Conservation (phyloP, 192 early-diverging fungal genomes). For the Dissophora ornata region DNA sequence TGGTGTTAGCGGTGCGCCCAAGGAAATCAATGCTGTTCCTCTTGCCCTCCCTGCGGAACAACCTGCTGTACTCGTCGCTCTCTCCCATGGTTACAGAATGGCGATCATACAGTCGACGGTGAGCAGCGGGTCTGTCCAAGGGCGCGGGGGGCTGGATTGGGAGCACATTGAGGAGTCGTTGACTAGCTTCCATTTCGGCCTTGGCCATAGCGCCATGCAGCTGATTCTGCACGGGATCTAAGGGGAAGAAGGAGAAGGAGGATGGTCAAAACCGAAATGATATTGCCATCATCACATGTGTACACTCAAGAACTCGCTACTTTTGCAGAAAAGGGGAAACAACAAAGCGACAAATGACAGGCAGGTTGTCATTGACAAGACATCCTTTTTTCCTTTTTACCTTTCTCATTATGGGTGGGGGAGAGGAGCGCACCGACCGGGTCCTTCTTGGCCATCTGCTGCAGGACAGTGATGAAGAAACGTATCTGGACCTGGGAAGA, state of each 20-base stretch:
- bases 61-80: constrained; percentile 57
- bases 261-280: too few relatives aligned
- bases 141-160: constrained; percentile 49
- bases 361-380: too few relatives aligned
- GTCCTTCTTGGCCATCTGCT: constrained; percentile 92
- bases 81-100: constrained; percentile 64
- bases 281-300: too few relatives aligned
- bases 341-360: too few relatives aligned
- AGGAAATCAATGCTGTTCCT: constrained; percentile 51
- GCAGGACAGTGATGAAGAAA: constrained; percentile 93
- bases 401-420: constrained; percentile 62
- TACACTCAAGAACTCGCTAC: too few relatives aligned
- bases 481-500: constrained; percentile 92
- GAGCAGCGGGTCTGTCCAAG: constrained; percentile 43
- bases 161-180: constrained; percentile 42
- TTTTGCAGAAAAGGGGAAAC: too few relatives aligned
- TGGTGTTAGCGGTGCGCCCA: constrained; percentile 21
- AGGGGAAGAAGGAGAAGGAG: background rate
- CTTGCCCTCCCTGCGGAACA: constrained; percentile 46
- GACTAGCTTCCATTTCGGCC: constrained; percentile 65
- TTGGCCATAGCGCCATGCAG: constrained; percentile 64
- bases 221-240: constrained; percentile 63
- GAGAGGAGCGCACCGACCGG: constrained; percentile 69
- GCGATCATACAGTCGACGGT: constrained; percentile 67
- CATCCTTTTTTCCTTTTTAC: constrained; percentile 36